Base-by-base conservation (phyloP, 345 rosid species). In the Pugionium dolabratum region DNA sequence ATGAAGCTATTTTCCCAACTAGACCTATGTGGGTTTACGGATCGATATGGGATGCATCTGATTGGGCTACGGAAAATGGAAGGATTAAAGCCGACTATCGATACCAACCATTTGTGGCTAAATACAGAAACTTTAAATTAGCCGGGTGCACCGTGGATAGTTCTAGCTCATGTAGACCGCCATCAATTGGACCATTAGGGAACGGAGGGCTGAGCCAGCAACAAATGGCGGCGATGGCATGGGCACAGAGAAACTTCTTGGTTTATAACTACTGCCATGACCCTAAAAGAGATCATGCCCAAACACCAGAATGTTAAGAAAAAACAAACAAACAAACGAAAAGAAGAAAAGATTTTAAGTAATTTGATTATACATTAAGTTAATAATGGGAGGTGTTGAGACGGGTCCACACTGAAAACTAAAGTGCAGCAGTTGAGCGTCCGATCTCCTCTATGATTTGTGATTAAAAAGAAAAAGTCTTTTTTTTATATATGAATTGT, bases 21-120 rank as follows among this genome's bases (percentile, higher is more conserved):
- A 79, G 98, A 54, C 97, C 97, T 10, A 78, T 92, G 97, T 87
- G 82, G 81, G 74, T 82, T 2, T 87, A 87, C 31, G 98, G 98
- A 2, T 89, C 98, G 11, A 74, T 89, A 54, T 89, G 98, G 98
- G 98, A 92, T 64, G 98, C 95, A 29, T 92, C 98, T 0, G 78
- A 90, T 1, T 92, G 97, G 98, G 98, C 98, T 69, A 92, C 98
- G 0, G 98, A 92, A 67, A 69, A 85, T 9, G 98, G 98, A 31
- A 89, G 67, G 46, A 86, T 89, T 81, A 86, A 81, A 72, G 97
- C 86, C 0, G 85, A 89, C 46, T 92, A 92, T 44, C 62, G 28
- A 8, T 86, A 84, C 83, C 93, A 87, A 77, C 98, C 97, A 40
- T 92, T 92, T 57, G 62, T 89, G 11, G 93, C 88, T 50, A 66